These are phyloP conservation scores for Clavispora santaluciae DNA, from an alignment of 805 yeast genomes.

Conservation along the genomic window DNA sequence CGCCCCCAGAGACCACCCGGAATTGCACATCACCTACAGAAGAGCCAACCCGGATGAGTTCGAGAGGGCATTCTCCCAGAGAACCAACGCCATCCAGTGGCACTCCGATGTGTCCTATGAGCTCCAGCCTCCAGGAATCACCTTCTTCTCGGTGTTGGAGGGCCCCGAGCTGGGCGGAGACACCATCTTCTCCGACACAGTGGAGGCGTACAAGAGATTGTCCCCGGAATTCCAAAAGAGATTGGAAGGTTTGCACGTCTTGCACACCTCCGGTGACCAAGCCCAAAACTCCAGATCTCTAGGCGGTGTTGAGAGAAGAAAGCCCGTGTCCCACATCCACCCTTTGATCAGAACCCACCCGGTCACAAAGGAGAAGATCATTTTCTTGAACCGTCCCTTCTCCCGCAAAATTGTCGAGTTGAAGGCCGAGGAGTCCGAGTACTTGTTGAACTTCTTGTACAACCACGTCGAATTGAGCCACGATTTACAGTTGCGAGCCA, in stretches of 20 bases:
- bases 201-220: conserved; percentile 66
- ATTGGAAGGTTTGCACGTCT: conserved; percentile 56
- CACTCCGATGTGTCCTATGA: conserved; percentile 76
- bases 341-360: conserved; percentile 74
- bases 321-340: conserved; percentile 57
- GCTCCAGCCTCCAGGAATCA: conserved; percentile 66
- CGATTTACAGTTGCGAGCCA: conserved; percentile 66
- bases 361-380: conserved; percentile 57
- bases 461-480: conserved; percentile 47
- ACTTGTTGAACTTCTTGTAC: conserved; percentile 52
- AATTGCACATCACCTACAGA: conserved; percentile 17
- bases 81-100: conserved; percentile 45
- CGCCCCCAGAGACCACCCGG: conserved; percentile 44
- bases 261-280: conserved; percentile 69
- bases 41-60: conserved; percentile 16
- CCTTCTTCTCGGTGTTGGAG: conserved; percentile 61
- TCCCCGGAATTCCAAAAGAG: conserved; percentile 61
- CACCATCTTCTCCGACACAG: conserved; percentile 68
- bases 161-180: conserved; percentile 66
- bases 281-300: conserved; percentile 47
- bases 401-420: conserved; percentile 65
- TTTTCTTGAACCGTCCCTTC: conserved; percentile 56
- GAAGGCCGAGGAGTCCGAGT: conserved; percentile 66
- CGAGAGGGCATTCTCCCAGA: conserved; percentile 16
- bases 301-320: conserved; percentile 67